Conservation (phyloP, 2,329 filamentous ascomycete species). For the Aureobasidium mangrovei region DNA sequence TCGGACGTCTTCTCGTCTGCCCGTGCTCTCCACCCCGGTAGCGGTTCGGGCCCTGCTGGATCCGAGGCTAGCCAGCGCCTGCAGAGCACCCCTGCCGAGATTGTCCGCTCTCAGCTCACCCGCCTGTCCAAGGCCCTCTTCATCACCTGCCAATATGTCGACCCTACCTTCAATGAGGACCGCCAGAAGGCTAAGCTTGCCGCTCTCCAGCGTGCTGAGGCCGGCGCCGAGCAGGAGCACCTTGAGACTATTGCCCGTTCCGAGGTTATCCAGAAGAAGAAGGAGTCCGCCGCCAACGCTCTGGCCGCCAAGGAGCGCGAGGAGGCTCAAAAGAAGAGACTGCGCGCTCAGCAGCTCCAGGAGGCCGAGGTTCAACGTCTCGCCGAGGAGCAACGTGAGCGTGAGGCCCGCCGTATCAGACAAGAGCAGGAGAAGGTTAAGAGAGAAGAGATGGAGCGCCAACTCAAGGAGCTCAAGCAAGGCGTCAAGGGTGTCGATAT, state of each 20-base stretch:
- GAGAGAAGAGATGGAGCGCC: constrained; percentile 58
- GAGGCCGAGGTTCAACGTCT: constrained; percentile 85
- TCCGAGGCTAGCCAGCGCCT: constrained; percentile 85
- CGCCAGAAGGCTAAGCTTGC: constrained; percentile 70
- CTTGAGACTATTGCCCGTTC: constrained; percentile 75
- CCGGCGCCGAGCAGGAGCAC: constrained; percentile 87
- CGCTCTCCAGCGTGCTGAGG: constrained; percentile 72
- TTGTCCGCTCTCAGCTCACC: constrained; percentile 88
- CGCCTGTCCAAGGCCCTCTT: constrained; percentile 85
- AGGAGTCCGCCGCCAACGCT: constrained; percentile 85
- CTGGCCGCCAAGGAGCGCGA: constrained; percentile 86
- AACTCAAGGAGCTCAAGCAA: constrained; percentile 90
- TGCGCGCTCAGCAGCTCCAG: constrained; percentile 77
- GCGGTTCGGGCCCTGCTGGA: constrained; percentile 78
- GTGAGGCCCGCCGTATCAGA: constrained; percentile 76
- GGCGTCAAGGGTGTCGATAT: constrained; percentile 78
- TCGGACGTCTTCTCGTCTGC: constrained; percentile 96
- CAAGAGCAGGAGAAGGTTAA: constrained; percentile 69
- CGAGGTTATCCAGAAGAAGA: constrained; percentile 89
- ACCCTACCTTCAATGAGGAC: constrained; percentile 76
- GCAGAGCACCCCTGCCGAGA: constrained; percentile 95
- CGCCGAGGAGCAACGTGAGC: constrained; percentile 84
- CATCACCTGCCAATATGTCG: constrained; percentile 91
- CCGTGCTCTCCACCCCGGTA: constrained; percentile 81
- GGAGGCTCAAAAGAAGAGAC: constrained; percentile 77